Evolutionary conservation across 139 green algal genomes (phyloP).

Genomic region (Nannochloris sp.): DNA sequence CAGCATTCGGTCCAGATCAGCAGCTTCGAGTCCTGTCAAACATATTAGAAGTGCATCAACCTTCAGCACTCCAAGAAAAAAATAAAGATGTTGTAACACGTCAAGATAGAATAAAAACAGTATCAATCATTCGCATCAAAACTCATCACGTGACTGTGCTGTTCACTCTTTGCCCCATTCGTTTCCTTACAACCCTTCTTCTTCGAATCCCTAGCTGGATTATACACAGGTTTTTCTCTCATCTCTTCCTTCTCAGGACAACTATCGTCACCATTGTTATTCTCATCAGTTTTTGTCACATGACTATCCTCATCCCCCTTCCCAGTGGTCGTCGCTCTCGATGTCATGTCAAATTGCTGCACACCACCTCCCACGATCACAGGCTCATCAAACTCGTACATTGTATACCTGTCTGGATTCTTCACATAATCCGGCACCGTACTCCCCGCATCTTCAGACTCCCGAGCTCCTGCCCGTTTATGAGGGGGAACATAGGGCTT

Average conservation of each 20-base stretch:
- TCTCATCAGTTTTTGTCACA: no score
- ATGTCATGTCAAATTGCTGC: conserved; percentile 1
- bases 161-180: background rate
- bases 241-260: no score
- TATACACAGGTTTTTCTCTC: no score
- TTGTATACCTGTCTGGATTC: conserved; percentile 6
- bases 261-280: no score
- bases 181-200: background rate
- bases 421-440: background rate
- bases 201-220: background rate
- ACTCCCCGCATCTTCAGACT: no score
- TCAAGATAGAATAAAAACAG: background rate
- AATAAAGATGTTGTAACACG: background rate
- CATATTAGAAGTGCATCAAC: conserved; percentile 1
- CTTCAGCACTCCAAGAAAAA: conserved; percentile 3
- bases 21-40: conserved; percentile 1
- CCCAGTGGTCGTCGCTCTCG: no score
- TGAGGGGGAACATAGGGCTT: conserved; percentile 20
- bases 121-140: conserved; percentile 1
- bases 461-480: background rate
- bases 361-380: conserved; percentile 40
- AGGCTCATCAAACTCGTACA: conserved; percentile 40
- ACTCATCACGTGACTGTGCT: background rate
- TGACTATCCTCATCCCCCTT: background rate
- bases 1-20: conserved; percentile 10